A percentile compares a stretch with the other conserved stretches of the same genome.
Conservation (phyloP, 768 basidiomycete genomes). For the Termitomyces sp. region DNA sequence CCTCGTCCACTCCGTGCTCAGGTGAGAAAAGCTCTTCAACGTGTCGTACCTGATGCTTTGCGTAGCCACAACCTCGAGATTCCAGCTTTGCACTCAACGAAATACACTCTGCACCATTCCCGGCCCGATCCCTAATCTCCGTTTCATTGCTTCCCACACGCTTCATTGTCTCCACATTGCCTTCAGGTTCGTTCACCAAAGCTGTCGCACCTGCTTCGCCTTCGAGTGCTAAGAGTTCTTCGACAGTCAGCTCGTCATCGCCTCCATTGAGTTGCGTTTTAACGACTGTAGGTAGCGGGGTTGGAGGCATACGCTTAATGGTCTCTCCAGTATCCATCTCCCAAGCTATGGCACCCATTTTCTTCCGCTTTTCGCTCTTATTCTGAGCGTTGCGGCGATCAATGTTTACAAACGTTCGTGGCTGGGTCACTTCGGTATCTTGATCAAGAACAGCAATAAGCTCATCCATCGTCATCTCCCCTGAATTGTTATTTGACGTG, state of each 20-base stretch:
- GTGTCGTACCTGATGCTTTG: background rate
- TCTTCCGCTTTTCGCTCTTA: background rate
- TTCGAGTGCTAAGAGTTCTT: conserved; percentile 12
- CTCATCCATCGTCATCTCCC: conserved; percentile 13
- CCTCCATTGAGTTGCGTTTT: background rate
- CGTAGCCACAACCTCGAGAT: background rate
- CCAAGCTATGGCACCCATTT: conserved; percentile 12
- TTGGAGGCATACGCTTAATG: conserved; percentile 6
- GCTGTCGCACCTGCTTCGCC: conserved; percentile 7
- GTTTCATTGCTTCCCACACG: background rate
- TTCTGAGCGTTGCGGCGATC: background rate
- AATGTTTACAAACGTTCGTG: background rate
- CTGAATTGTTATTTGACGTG: background rate
- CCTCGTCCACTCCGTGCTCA: background rate
- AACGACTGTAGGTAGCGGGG: background rate
- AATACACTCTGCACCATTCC: background rate
- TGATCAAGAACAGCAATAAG: conserved; percentile 1
- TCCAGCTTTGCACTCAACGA: conserved; percentile 3
- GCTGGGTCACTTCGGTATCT: background rate
- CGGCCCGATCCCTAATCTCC: background rate
- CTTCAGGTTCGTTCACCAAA: conserved; percentile 8
- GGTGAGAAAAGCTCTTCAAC: conserved; percentile 7
- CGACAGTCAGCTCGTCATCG: conserved; percentile 13
- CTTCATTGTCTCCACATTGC: conserved; percentile 9
- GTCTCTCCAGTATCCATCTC: conserved; percentile 13